Evolutionary conservation across 192 early-diverging fungal species (phyloP).

Genomic region (Phycomyces blakesleeanus): DNA sequence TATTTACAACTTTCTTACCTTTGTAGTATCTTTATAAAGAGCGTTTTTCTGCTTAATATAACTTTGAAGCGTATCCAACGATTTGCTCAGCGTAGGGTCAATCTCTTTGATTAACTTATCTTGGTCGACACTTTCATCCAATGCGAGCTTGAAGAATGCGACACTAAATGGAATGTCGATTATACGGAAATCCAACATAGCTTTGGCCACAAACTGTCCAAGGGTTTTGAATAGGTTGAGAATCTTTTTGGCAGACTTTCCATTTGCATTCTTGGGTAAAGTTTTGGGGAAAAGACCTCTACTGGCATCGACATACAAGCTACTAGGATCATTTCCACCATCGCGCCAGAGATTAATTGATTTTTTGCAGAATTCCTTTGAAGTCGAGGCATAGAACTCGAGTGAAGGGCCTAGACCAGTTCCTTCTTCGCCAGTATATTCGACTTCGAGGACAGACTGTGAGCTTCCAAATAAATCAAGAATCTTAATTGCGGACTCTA

Average conservation of each 20-base stretch:
- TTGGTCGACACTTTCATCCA: conserved; percentile 35
- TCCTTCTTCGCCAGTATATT: conserved; percentile 92
- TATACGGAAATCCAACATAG: conserved; percentile 79
- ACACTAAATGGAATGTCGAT: conserved; percentile 80
- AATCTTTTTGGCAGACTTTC: conserved; percentile 40
- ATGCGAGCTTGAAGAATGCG: conserved; percentile 68
- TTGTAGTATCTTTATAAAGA: conserved; percentile 50
- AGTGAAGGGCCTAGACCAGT: conserved; percentile 88
- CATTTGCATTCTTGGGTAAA: conserved; percentile 12
- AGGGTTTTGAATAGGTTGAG: conserved; percentile 65
- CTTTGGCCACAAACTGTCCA: conserved; percentile 87
- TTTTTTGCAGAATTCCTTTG: conserved; percentile 64
- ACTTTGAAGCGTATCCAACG: conserved; percentile 59
- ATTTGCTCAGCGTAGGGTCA: conserved; percentile 64
- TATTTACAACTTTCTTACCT: conserved; percentile 22
- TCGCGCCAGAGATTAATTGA: conserved; percentile 67
- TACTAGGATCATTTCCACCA: conserved; percentile 28
- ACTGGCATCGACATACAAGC: conserved; percentile 43
- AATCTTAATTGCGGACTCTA: conserved; percentile 84
- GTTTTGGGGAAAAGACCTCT: conserved; percentile 56
- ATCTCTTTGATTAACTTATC: conserved; percentile 42
- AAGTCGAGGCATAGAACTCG: conserved; percentile 87
- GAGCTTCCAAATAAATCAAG: conserved; percentile 73
- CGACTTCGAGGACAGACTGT: conserved; percentile 80
- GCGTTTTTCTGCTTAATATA: conserved; percentile 59